phyloP scores from a whole-genome alignment of 169 alveolate species.

The Theileria equi region DNA sequence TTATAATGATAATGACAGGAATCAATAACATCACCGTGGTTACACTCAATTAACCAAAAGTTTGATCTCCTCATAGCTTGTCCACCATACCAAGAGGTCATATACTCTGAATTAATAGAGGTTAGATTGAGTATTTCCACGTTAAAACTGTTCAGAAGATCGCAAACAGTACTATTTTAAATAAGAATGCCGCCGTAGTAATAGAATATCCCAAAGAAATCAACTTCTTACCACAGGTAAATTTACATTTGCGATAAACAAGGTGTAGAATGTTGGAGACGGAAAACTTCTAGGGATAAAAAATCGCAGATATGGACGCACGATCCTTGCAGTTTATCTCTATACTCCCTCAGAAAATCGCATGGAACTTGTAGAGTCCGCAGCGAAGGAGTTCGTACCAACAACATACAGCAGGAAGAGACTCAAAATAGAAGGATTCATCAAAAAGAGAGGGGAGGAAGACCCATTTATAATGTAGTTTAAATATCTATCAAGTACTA shows the following conservation, averaged over 20 bases:
- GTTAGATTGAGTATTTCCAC: neutral
- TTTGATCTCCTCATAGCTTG: constrained; percentile 70
- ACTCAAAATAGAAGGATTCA: constrained; percentile 30
- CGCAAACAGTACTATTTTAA: constrained; percentile 67
- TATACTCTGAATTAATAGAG: constrained; percentile 66
- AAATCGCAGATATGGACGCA: constrained; percentile 77
- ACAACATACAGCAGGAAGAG: constrained; percentile 29
- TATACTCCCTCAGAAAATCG: constrained; percentile 65
- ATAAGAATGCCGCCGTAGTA: constrained; percentile 66
- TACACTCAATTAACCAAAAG: constrained; percentile 60
- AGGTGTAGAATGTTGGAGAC: constrained; percentile 41
- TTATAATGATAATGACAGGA: constrained; percentile 23
- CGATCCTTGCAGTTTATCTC: constrained; percentile 71
- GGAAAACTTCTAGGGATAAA: constrained; percentile 70
- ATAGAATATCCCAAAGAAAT: constrained; percentile 77
- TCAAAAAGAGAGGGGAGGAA: too few relatives aligned
- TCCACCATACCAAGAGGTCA: constrained; percentile 79
- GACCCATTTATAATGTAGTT: neutral
- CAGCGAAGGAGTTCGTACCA: constrained; percentile 39
- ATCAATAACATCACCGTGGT: constrained; percentile 56
- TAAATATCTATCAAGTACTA: neutral
- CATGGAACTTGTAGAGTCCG: constrained; percentile 14
- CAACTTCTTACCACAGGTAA: constrained; percentile 67
- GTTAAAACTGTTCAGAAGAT: constrained; percentile 18
- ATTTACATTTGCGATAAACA: constrained; percentile 3